These are phyloP conservation scores for Silene noctiflora DNA, from an alignment of 179 eudicot genomes.

Conservation along the genomic window DNA sequence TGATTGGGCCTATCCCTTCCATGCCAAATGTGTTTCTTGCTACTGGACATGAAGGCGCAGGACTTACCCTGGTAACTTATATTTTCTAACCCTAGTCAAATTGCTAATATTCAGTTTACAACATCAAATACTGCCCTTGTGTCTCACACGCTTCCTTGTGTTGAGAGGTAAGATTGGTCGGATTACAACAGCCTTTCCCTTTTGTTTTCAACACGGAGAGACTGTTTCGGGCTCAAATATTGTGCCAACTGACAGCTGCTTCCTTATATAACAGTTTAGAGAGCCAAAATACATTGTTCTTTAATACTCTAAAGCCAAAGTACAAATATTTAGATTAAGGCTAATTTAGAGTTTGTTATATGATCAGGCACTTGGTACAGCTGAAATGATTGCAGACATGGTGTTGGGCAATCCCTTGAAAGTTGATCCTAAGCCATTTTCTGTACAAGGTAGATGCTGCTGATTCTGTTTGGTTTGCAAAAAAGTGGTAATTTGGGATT, in stretches of 20 bases:
- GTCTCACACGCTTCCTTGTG: too few relatives aligned
- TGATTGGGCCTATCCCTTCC: conserved; percentile 66
- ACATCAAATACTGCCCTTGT: too few relatives aligned
- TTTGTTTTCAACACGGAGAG: too few relatives aligned
- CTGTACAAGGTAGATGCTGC: conserved; percentile 34
- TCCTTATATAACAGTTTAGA: too few relatives aligned
- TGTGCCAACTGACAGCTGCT: background rate
- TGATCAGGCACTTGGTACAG: conserved; percentile 70
- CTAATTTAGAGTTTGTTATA: conserved; percentile 1
- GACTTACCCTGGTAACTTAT: conserved; percentile 62
- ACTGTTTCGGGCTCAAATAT: background rate
- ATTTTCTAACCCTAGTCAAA: background rate
- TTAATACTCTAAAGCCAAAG: too few relatives aligned
- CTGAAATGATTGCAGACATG: conserved; percentile 74
- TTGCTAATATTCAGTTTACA: background rate
- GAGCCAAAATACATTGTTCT: background rate
- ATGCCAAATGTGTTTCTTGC: conserved; percentile 62
- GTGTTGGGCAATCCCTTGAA: conserved; percentile 56
- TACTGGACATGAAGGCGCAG: conserved; percentile 93
- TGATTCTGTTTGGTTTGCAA: background rate
- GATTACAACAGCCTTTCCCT: too few relatives aligned
- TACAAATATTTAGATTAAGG: background rate
- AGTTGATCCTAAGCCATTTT: conserved; percentile 51
- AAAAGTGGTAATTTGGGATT: too few relatives aligned
- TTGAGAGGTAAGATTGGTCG: too few relatives aligned